Evolutionary conservation across 371 early-diverging fungal species (phyloP).

Genomic region (Mucor velutinosus): DNA sequence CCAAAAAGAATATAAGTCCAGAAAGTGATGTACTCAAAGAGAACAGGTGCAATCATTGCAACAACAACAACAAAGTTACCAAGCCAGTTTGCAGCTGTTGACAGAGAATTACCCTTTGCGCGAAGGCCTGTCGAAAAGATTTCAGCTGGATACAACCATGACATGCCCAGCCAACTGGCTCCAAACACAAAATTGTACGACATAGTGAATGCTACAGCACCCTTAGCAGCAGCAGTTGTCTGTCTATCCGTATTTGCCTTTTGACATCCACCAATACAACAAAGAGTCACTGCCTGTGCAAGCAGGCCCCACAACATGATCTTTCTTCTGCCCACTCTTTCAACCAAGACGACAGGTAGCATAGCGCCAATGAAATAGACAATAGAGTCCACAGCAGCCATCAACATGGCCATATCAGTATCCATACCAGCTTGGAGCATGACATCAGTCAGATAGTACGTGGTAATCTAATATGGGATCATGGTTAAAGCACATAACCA

Average conservation of each 20-base stretch:
- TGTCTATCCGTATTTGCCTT: constrained; percentile 16
- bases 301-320: constrained; percentile 27
- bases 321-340: constrained; percentile 28
- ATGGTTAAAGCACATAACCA: constrained; percentile 8
- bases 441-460: constrained; percentile 41
- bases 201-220: constrained; percentile 39
- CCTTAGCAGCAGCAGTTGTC: constrained; percentile 22
- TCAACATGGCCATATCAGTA: constrained; percentile 30
- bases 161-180: constrained; percentile 56
- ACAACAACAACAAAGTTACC: constrained; percentile 53
- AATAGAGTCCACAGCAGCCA: constrained; percentile 43
- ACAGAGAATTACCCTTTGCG: constrained; percentile 47
- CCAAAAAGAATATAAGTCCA: constrained; percentile 52
- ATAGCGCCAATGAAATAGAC: constrained; percentile 44
- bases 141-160: constrained; percentile 72
- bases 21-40: constrained; percentile 57
- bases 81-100: constrained; percentile 69
- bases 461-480: constrained; percentile 43
- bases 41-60: constrained; percentile 44
- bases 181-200: constrained; percentile 55
- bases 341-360: constrained; percentile 29
- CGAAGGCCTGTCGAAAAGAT: constrained; percentile 57
- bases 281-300: constrained; percentile 23
- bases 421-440: constrained; percentile 38
- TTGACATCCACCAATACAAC: constrained; percentile 33